Evolutionary conservation across 1,284 basidiomycete species (phyloP).

Genomic region (Cerrena zonata): DNA sequence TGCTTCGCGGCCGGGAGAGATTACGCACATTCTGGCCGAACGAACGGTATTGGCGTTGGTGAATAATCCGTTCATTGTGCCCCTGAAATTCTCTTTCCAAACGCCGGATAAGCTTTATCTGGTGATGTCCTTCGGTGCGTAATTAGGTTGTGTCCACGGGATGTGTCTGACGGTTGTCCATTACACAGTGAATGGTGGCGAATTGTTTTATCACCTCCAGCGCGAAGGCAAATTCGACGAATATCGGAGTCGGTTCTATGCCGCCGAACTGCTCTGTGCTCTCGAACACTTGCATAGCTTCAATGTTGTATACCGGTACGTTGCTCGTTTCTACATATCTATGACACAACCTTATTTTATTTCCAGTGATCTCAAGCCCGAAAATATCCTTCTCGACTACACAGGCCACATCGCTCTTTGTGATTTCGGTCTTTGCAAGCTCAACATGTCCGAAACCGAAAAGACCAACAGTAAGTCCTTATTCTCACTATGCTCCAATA

Average conservation of each 20-base stretch:
- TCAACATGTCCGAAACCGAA: conserved; percentile 97
- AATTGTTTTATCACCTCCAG: conserved; percentile 96
- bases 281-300: conserved; percentile 95
- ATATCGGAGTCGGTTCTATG: conserved; percentile 89
- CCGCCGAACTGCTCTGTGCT: conserved; percentile 90
- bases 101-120: conserved; percentile 96
- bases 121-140: conserved; percentile 86
- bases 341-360: conserved; percentile 2
- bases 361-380: conserved; percentile 86
- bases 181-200: conserved; percentile 83
- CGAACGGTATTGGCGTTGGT: conserved; percentile 94
- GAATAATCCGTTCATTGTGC: conserved; percentile 98
- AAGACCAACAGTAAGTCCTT: conserved; percentile 87
- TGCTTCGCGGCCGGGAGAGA: conserved; percentile 90
- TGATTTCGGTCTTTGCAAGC: conserved; percentile 97
- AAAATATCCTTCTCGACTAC: conserved; percentile 95
- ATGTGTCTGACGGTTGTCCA: neutral
- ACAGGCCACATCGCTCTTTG: conserved; percentile 97
- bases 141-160: neutral
- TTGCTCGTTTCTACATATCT: conserved; percentile 5
- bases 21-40: conserved; percentile 97
- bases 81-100: conserved; percentile 98
- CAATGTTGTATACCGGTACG: conserved; percentile 94
- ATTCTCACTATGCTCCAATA: conserved; percentile 2
- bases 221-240: conserved; percentile 96